Evolutionary conservation across 768 basidiomycete genomes (phyloP), one percentile per base, ranked within the genome.

Genomic region (Kwoniella botswanensis): DNA sequence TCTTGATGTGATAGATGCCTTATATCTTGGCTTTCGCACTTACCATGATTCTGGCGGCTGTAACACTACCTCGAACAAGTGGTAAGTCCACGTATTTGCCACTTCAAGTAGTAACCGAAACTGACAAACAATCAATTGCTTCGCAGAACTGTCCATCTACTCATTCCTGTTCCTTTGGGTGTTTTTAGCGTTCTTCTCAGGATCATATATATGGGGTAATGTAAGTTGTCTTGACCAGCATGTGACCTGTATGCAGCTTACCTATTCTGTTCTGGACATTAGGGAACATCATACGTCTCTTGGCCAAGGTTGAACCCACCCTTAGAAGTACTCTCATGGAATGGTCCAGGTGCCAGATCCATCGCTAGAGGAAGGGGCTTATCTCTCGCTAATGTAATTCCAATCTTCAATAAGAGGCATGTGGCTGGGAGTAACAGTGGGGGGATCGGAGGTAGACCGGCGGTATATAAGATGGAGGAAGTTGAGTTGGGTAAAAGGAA

Each of bases 221-320:
- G 83, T 84, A 55, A 78, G 83, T 71, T 17, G 35, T 35, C 35
- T 35, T 35, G 4, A 35, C 35, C 35, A 35, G 35, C 35, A 35
- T 35, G 26, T 26, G n/a, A 26, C 26, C 35, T 35, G 4, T 35
- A 35, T 4, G 46, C 18, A 7, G 46, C 46, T 50, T 15, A 50
- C 46, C 2, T 50, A 50, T 50, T 50, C 13, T 29, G 3, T 42
- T 6, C 2, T 35, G n/a, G 7, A 74, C 90, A 77, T 83, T 88
- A 96, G 83, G 96, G 95, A 46, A 90, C 95, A 73, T 92, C 94
- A 71, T 99, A 97, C 81, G 96, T 99, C 65, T 88, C 92, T 17
- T 98, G 94, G 93, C 97, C 97, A 13, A 88, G 91, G 12, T 87
- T 99, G 65, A 88, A 92, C 73, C 91, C 93, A 0, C 89, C 90